A percentile compares a stretch with the other conserved stretches of the same genome.
These are phyloP conservation scores for Candida sp. DNA, from an alignment of 1,139 yeast genomes.

Conservation along the genomic window DNA sequence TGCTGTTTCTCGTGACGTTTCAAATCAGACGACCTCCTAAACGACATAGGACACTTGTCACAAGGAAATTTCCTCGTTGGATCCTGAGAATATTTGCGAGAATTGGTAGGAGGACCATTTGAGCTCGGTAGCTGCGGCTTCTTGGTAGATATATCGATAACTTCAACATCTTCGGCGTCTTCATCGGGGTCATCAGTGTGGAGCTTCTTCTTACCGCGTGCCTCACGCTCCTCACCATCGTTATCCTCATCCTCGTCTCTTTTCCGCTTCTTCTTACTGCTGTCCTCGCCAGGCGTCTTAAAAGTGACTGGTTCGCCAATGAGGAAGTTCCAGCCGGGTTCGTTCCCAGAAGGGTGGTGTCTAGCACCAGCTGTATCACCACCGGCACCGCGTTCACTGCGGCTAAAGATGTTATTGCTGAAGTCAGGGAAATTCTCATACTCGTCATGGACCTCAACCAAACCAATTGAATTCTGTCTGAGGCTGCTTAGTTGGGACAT, in stretches of 20 bases:
- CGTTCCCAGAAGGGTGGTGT: conserved; percentile 19
- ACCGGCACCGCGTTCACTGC: neutral
- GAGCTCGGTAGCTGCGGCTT: neutral
- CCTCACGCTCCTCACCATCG: neutral
- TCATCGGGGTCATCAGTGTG: neutral
- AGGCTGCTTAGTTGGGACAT: conserved; percentile 38
- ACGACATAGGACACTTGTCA: conserved; percentile 54
- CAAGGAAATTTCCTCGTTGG: conserved; percentile 46
- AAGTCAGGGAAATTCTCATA: conserved; percentile 48
- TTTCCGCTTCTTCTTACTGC: conserved; percentile 8
- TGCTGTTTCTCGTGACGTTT: conserved; percentile 70
- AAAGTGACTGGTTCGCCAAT: conserved; percentile 27
- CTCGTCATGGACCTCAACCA: conserved; percentile 47
- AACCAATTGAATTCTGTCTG: conserved; percentile 46
- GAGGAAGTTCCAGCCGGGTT: conserved; percentile 41
- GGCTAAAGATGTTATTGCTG: conserved; percentile 42
- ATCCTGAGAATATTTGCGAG: conserved; percentile 11
- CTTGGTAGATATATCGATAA: neutral
- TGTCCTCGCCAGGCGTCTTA: neutral
- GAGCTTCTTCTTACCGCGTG: conserved; percentile 6
- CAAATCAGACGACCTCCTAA: conserved; percentile 65
- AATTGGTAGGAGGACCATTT: neutral
- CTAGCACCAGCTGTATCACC: neutral
- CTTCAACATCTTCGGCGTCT: neutral
- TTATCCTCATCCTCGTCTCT: neutral